Evolutionary conservation across 164 flowering plant genomes (phyloP).

Genomic region (Echeveria elegans): DNA sequence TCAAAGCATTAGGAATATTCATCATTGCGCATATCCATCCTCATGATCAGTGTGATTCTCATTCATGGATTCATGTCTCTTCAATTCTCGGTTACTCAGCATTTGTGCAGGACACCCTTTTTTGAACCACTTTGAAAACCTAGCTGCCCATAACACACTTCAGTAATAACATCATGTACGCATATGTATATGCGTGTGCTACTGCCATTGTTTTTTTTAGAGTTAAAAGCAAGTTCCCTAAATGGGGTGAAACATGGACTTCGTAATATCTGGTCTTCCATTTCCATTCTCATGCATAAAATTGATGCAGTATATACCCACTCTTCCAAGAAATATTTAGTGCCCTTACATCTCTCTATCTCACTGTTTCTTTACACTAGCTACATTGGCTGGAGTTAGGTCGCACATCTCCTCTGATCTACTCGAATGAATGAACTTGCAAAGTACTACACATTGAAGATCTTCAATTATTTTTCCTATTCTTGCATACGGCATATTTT

Average conservation of each 20-base stretch:
- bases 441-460: not conserved
- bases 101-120: not conserved
- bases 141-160: not conserved
- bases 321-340: conserved; percentile 1
- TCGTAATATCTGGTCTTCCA: not conserved
- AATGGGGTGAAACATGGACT: conserved; percentile 2
- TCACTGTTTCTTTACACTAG: not conserved
- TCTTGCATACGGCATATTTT: not conserved
- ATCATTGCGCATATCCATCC: not conserved
- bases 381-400: not conserved
- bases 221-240: conserved; percentile 4
- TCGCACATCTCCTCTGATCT: not conserved
- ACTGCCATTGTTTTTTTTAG: not conserved
- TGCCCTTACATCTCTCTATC: not conserved
- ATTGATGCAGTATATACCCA: conserved; percentile 4
- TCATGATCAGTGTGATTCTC: not conserved
- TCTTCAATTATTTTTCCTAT: not conserved
- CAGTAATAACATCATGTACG: not conserved
- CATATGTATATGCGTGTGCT: too few species aligned
- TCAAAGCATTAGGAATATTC: not conserved
- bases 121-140: conserved; percentile 2
- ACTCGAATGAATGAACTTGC: not conserved
- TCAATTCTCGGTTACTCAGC: not conserved
- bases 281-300: conserved; percentile 7
- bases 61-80: conserved; percentile 1